Evolutionary conservation across 2,329 filamentous ascomycete species (phyloP), one percentile per base, ranked within the genome.

Genomic region (Colletotrichum brevisporum): DNA sequence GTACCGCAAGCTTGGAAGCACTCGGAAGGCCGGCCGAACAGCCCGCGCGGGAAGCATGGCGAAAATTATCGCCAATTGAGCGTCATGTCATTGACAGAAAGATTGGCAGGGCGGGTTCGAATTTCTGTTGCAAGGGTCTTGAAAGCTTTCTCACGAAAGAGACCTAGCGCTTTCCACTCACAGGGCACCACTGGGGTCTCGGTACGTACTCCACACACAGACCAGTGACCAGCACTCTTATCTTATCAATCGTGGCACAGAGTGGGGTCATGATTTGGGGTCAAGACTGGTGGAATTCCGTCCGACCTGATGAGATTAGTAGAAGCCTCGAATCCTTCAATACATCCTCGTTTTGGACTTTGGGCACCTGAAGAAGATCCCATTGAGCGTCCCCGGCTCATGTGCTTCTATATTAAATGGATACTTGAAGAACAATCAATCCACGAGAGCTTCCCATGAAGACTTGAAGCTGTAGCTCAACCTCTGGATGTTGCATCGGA

Each of bases 11-110:
- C 18, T 53, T 24, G 43, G 61, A n/a, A 68, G 39, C 36, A 48
- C 48, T 56, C 71, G 71, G 21, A 64, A 53, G 39, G 71, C 72
- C 56, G 65, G 63, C 63, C 72, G 70, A 26, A 69, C 63, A 48
- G 71, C 67, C 70, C 74, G 73, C 67, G 71, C 69, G 59, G 68
- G 69, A 67, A 76, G 74, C 76, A 78, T 78, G 66, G 68, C 75
- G 69, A 47, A 54, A 9, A 54, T 41, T 63, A 21, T 63, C 59
- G 58, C 51, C 36, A 54, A 63, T 70, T 54, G 54, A 39, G 53
- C 53, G 55, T 69, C 51, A 69, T 69, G 56, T 36, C 45, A 67
- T 56, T 48, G 43, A 26, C 50, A 13, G 27, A 26, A 45, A 56
- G 43, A 18, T 56, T 21, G 51, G 31, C 31, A 67, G 43, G 43